A percentile compares a stretch with the other conserved stretches of the same genome.
Evolutionary conservation across 2,329 filamentous ascomycete genomes (phyloP).

Genomic region (Pseudogymnoascus sp.): DNA sequence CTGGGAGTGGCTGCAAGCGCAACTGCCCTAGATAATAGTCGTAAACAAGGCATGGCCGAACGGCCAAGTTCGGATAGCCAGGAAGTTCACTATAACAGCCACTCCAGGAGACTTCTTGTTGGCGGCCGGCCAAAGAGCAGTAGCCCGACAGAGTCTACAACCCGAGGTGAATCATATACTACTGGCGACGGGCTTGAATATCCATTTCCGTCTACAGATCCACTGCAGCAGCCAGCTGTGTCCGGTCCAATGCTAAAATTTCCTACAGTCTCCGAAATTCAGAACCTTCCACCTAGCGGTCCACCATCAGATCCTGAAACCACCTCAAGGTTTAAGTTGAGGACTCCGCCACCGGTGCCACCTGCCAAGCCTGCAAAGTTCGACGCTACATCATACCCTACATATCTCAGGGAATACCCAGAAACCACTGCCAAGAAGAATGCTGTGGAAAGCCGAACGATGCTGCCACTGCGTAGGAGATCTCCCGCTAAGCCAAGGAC

Average conservation of each 20-base stretch:
- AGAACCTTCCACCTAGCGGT: constrained; percentile 19
- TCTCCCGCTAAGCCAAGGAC: constrained; percentile 15
- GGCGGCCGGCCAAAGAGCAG: constrained; percentile 15
- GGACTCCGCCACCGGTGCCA: constrained; percentile 19
- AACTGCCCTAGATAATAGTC: constrained; percentile 19
- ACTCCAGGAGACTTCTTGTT: constrained; percentile 27
- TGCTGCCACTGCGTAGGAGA: constrained; percentile 26
- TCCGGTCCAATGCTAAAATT: constrained; percentile 22
- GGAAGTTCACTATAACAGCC: constrained; percentile 26
- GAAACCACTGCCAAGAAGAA: constrained; percentile 26
- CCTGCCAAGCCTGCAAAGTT: constrained; percentile 26
- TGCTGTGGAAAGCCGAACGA: constrained; percentile 24
- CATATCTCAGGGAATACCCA: constrained; percentile 30
- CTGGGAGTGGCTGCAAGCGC: constrained; percentile 22
- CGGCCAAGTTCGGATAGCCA: constrained; percentile 18
- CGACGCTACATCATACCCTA: constrained; percentile 32
- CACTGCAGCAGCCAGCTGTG: constrained; percentile 23
- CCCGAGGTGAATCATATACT: constrained; percentile 19
- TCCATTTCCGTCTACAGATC: constrained; percentile 27
- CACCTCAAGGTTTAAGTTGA: constrained; percentile 25
- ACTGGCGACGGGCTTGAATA: constrained; percentile 23
- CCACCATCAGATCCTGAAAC: constrained; percentile 21
- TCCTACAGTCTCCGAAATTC: constrained; percentile 22
- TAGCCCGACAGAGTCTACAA: constrained; percentile 17
- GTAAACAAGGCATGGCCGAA: constrained; percentile 16